A percentile compares a stretch with the other conserved stretches of the same genome.
These are phyloP conservation scores for Huntiella moniliformis DNA, from an alignment of 2,329 filamentous ascomycete genomes.

Conservation along the genomic window DNA sequence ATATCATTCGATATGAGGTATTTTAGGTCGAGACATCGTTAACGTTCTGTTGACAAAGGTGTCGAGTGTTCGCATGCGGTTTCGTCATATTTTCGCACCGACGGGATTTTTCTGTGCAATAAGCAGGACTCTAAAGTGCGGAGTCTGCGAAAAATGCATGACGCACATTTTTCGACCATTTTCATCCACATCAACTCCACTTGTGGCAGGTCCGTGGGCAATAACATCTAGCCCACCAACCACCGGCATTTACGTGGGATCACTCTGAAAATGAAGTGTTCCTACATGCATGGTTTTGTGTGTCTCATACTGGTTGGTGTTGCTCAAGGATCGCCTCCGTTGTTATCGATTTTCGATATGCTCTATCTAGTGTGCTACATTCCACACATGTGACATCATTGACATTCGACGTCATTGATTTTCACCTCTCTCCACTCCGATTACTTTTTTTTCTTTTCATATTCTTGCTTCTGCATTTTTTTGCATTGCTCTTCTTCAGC, in stretches of 20 bases:
- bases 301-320: neutral
- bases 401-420: neutral
- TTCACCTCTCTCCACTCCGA: too few species aligned
- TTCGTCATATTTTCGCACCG: neutral
- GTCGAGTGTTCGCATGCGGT: too few species aligned
- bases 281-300: neutral
- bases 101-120: too few species aligned
- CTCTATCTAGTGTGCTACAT: neutral
- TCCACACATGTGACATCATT: conserved; percentile 1
- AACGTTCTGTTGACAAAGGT: too few species aligned
- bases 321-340: too few species aligned
- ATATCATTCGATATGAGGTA: neutral
- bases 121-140: too few species aligned
- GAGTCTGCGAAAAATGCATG: conserved; percentile 1
- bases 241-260: conserved; percentile 1
- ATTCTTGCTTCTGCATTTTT: neutral
- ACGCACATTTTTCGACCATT: conserved; percentile 6
- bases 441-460: too few species aligned
- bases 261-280: conserved; percentile 9
- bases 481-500: neutral
- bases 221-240: conserved; percentile 4
- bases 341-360: too few species aligned
- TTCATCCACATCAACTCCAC: conserved; percentile 7
- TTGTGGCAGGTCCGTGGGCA: conserved; percentile 1
- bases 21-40: neutral